Base-by-base conservation (phyloP, 2,329 filamentous ascomycete genomes). In the Podosphaera fusca region DNA sequence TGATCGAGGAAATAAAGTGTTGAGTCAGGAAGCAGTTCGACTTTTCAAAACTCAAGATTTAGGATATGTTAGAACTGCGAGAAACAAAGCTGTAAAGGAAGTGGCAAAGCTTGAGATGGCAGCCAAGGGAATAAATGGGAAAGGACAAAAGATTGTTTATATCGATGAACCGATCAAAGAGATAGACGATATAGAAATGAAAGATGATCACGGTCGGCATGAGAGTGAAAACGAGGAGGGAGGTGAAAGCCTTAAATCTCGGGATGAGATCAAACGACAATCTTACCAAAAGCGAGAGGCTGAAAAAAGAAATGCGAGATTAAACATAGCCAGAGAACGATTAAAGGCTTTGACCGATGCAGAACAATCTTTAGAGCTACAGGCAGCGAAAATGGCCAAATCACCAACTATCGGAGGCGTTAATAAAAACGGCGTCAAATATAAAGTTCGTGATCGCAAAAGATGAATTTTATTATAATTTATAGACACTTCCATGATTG, bases 11-110 rank as follows among this genome's bases (percentile, higher is more conserved):
- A 79, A 79, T 63, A 71, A 70, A 59, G 70, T 72, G 2, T 65
- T 84, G 66, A 72, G 75, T 54, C 66, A 77, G 42, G 77, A 83
- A 30, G 73, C 74, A 1, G 77, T 80, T 31, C 72, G 80, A 29
- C 70, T 84, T 30, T 74, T 84, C 60, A 85, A 84, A 71, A 84
- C 80, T 1, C 81, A 85, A 68, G 81, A 85, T 64, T 67, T 81
- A 35, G 80, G 76, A 2, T 84, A 84, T 65, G 67, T 84, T 33
- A 71, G 81, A 60, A 81, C 79, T 30, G 76, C 79, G 72, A 71
- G 77, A 58, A 81, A 80, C 61, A 72, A 80, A 33, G 72, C 76
- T 2, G 65, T 70, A 58, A 81, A 81, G 64, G 78, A 84, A 61
- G 74, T 81, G 1, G 70, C 71, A 46, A 68, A 64, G 56, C 65